Conservation (phyloP, 495 filamentous ascomycete genomes). For the Neurospora sp. region DNA sequence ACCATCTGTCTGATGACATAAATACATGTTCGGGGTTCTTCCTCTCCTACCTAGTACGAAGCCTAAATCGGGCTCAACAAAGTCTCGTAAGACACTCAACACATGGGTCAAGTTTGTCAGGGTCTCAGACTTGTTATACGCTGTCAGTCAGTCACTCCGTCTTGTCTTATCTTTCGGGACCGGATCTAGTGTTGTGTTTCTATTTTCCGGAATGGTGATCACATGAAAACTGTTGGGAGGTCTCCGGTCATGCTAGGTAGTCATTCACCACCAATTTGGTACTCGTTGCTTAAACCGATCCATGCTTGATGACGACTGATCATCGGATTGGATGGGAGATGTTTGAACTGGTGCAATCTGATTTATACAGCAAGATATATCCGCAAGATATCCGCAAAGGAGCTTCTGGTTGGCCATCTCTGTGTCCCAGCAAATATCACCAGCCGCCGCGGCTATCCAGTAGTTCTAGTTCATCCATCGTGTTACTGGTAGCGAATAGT, state of each 20-base stretch:
- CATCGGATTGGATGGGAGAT: too few relatives aligned
- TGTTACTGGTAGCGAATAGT: neutral
- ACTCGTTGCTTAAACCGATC: too few relatives aligned
- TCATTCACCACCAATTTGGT: too few relatives aligned
- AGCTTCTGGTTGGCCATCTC: too few relatives aligned
- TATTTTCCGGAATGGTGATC: neutral
- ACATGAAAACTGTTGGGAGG: neutral
- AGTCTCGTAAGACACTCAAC: neutral
- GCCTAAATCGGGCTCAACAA: neutral
- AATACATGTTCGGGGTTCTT: neutral
- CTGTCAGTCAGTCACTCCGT: neutral
- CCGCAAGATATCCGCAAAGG: too few relatives aligned
- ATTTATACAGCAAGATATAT: too few relatives aligned
- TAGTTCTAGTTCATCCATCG: neutral
- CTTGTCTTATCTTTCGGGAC: neutral
- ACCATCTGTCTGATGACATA: neutral
- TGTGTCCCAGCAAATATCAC: neutral
- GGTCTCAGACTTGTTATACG: neutral
- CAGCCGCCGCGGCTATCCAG: neutral
- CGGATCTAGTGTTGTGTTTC: neutral
- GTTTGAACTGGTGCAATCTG: too few relatives aligned
- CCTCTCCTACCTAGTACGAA: neutral
- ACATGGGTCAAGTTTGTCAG: neutral
- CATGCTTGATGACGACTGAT: too few relatives aligned
- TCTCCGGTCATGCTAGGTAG: too few relatives aligned